Evolutionary conservation across 192 early-diverging fungal species (phyloP).

Genomic region (Coemansia sp.): DNA sequence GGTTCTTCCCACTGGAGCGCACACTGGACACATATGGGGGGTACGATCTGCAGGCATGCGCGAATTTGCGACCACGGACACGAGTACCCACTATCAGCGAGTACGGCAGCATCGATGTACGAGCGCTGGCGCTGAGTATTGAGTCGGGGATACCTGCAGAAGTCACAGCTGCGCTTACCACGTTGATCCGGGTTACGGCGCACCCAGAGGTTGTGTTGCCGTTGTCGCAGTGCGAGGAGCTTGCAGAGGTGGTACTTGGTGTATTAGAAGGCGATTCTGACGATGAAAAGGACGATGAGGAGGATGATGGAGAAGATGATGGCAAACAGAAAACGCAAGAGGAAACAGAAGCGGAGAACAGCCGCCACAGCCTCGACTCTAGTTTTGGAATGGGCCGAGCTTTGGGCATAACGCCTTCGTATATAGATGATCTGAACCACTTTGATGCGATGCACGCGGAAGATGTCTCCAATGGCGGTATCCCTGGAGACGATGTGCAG

Average conservation of each 20-base stretch:
- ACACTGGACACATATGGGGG: constrained; percentile 78
- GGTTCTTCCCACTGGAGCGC: constrained; percentile 55
- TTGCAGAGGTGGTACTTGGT: constrained; percentile 66
- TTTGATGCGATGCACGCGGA: constrained; percentile 22
- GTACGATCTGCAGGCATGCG: constrained; percentile 64
- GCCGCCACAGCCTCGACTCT: not conserved
- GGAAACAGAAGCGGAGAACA: not conserved
- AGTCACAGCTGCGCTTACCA: constrained; percentile 72
- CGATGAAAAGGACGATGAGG: not conserved
- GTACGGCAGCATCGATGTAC: constrained; percentile 70
- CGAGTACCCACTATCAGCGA: constrained; percentile 49
- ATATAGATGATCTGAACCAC: constrained; percentile 31
- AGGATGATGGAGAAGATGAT: not conserved
- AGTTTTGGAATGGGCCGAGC: not conserved
- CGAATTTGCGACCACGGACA: constrained; percentile 56
- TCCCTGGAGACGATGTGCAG: constrained; percentile 45
- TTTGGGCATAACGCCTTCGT: not conserved
- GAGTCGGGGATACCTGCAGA: constrained; percentile 75
- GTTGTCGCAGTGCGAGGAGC: constrained; percentile 62
- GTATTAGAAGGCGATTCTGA: constrained; percentile 52
- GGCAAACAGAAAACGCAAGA: not conserved
- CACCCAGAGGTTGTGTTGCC: constrained; percentile 57
- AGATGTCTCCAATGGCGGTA: constrained; percentile 23
- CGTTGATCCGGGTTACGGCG: constrained; percentile 61
- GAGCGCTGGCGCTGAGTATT: constrained; percentile 73